Base-by-base conservation (phyloP, 2,329 filamentous ascomycete species). In the Fusarium albosuccineum region DNA sequence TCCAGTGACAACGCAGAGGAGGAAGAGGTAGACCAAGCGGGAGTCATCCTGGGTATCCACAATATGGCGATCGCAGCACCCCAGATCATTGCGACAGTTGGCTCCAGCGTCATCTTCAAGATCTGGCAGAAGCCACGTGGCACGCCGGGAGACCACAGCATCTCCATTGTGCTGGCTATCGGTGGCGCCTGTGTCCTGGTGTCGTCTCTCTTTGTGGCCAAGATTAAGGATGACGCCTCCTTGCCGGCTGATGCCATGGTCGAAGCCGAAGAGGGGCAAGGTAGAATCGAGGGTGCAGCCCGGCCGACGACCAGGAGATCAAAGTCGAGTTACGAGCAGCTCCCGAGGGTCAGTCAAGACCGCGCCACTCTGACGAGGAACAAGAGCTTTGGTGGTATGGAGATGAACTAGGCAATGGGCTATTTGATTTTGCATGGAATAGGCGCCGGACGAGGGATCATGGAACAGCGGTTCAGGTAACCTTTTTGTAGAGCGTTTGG, bases 1-100 rank as follows among this genome's bases (percentile, higher is more conserved):
- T 65, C 68, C 9, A 58, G 75, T 30, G 57, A 67, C 5, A 67
- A 77, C 27, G 71, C 71, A 9, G 78, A 78, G 8, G 78, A 85
- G n/a, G 84, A 87, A 27, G 85, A 87, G 39, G 83, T 87, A 3
- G 92, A 94, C 73, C 91, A 96, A 75, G 93, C 94, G 5, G 94
- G 95, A 41, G 92, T 97, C 40, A 93, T 98, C 44, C 86, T 98
- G 3, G 95, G 95, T 9, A 94, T 98, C 56, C 95, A 98, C 82
- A 98, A 98, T 78, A 95, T 98, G 81, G 91, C 94, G 14, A 92
- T 98, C 70, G 93, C 94, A 1, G 90, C 93, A 6, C 95, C 95
- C 2, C 95, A 98, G 76, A 94, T 97, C 63, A 86, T 97, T 56
- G 94, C 95, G 10, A 97, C 94, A 6, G 81, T 97, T 29, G 89